Base-by-base conservation (phyloP, 148 eudicot genomes). In the Cornus kousa region DNA sequence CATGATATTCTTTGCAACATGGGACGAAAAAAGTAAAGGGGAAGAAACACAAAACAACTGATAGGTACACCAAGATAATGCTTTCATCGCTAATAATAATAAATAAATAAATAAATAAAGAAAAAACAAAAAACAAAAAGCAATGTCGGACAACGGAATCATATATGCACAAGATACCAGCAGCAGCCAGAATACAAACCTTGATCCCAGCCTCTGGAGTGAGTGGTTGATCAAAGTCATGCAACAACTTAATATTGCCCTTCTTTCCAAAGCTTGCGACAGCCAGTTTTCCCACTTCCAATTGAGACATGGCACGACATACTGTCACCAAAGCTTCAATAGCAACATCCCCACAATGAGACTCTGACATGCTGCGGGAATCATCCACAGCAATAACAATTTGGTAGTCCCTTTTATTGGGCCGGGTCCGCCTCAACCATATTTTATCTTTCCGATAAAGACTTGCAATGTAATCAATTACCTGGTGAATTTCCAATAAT, bases 351-450 rank as follows among this genome's bases (percentile, higher is more conserved):
- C 97, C 98, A 79, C 99, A 97, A 78, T 78, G 74, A 72, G 88
- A 90, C 82, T 97, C 98, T 20, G 91, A 92, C 99, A 97, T 97
- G 87, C 99, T 94, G 50, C 93, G 91, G 14, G 99, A 97, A 83
- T 97, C 99, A 81, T 97, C 99, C 68, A 97, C 93, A 5, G 88
- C 99, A 67, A 97, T 91, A 76, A 97, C 90, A 19, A 97, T 97
- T 88, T 94, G 98, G 84, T 97, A 97, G 83, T 97, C 94, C 73
- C 99, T 93, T 79, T 97, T 94, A 82, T 90, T 92, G 19, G 98
- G 98, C 67, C 89, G 85, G 9, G 99, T 97, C 71, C 98, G 87
- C 85, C 99, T 90, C 80, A 97, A 83, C 98, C 99, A 97, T 86
- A 97, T 97, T 82, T 91, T 97, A 80, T 94, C 99, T 86, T 97